Evolutionary conservation across 768 basidiomycete species (phyloP).

Genomic region (Pisolithus orientalis): DNA sequence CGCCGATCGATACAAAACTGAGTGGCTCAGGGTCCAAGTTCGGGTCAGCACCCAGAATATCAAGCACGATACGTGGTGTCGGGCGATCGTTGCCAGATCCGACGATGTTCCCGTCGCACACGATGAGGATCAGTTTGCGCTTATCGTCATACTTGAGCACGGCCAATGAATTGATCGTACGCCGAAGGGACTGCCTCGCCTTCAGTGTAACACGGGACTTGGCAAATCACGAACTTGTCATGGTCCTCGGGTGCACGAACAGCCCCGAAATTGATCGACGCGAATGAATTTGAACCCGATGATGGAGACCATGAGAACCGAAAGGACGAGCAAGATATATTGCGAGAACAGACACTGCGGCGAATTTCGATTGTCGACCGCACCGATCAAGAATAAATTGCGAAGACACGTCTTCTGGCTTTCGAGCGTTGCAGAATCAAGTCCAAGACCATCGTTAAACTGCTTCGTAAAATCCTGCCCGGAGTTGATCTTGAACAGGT

Average conservation of each 20-base stretch:
- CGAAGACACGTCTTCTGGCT: conserved; percentile 85
- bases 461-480: conserved; percentile 80
- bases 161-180: conserved; percentile 91
- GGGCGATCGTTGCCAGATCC: conserved; percentile 95
- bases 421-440: conserved; percentile 54
- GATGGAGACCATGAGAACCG: conserved; percentile 87
- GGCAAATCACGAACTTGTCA: conserved; percentile 96
- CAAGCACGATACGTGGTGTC: conserved; percentile 92
- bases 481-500: conserved; percentile 68
- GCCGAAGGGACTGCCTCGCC: conserved; percentile 78
- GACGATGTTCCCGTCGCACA: conserved; percentile 98
- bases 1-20: conserved; percentile 89
- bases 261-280: conserved; percentile 78
- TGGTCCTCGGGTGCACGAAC: conserved; percentile 86
- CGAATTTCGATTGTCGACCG: conserved; percentile 87
- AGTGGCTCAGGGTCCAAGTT: conserved; percentile 92
- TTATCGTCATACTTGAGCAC: conserved; percentile 97
- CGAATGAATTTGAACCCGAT: conserved; percentile 97
- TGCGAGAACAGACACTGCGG: conserved; percentile 88
- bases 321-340: conserved; percentile 86
- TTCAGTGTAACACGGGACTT: conserved; percentile 98
- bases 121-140: conserved; percentile 85
- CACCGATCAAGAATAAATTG: conserved; percentile 88
- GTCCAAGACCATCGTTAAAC: conserved; percentile 48
- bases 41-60: conserved; percentile 92